Conservation (phyloP, 179 eudicot species). For the Silene coronaria region DNA sequence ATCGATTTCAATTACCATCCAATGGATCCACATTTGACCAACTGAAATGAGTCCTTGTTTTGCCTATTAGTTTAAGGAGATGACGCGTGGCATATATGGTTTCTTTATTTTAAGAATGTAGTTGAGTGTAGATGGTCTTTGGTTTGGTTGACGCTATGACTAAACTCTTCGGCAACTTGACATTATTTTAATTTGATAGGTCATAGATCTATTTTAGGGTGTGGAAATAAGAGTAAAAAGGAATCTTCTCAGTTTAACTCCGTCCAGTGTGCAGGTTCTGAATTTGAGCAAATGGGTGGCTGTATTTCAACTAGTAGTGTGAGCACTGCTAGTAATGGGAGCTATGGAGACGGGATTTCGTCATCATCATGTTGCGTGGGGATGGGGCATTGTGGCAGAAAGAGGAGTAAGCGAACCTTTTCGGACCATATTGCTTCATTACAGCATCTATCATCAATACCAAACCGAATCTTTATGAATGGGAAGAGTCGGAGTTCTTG, state of each 20-base stretch:
- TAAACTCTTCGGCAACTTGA: background rate
- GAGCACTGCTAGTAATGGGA: constrained; percentile 57
- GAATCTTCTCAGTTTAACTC: constrained; percentile 19
- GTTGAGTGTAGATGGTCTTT: constrained; percentile 20
- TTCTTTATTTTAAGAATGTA: constrained; percentile 2
- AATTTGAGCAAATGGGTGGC: constrained; percentile 70
- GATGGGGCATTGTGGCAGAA: constrained; percentile 43
- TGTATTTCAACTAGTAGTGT: constrained; percentile 66
- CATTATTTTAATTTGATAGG: background rate
- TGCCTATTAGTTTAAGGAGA: constrained; percentile 12
- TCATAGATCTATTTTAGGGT: constrained; percentile 11
- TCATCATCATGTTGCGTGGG: constrained; percentile 43
- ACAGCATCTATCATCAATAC: constrained; percentile 73
- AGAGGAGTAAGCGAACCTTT: constrained; percentile 55
- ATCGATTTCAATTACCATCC: constrained; percentile 23
- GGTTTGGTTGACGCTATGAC: constrained; percentile 16
- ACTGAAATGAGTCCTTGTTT: constrained; percentile 8
- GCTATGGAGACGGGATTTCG: constrained; percentile 54
- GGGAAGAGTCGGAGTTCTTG: constrained; percentile 82
- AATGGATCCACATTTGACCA: constrained; percentile 30
- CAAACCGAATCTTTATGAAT: constrained; percentile 64
- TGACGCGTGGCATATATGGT: constrained; percentile 23
- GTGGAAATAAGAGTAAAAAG: constrained; percentile 12
- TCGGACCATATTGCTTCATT: constrained; percentile 51
- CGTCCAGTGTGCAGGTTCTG: constrained; percentile 29